Evolutionary conservation across 768 basidiomycete genomes (phyloP), one percentile per base, ranked within the genome.

Genomic region (Macrolepiota albuminosa): DNA sequence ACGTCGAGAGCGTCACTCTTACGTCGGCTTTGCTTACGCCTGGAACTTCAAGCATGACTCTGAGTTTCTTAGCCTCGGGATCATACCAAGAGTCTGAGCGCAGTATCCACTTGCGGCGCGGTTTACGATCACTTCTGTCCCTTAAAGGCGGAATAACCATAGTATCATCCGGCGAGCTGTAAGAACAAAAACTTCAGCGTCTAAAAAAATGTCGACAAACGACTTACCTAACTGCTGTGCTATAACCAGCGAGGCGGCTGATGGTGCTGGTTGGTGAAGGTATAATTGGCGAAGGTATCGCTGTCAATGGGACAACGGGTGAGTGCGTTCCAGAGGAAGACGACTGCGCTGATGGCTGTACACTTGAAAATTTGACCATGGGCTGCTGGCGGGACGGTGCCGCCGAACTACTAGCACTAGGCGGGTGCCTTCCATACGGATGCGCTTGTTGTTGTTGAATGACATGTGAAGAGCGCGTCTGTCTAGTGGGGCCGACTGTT

Each of bases 31-130:
- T 81, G 67, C 79, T 80, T 68, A 89, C 75, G 46, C 89, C 89
- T 4, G 89, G 89, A 34, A 90, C 75, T 71, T 90, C 88, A 67
- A 89, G 80, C 73, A 84, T 76, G 54, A 83, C 84, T 59, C 78
- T 79, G 66, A 89, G 72, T 42, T 77, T 67, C 69, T 78, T 77
- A 54, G 78, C 81, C 37, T 77, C 75, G 40, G 69, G 64, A 67
- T 85, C 79, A 73, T 83, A 87, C 67, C 81, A 76, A 54, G 85
- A 72, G 71, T 90, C 89, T 34, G 83, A 76, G 64, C 85, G 83
- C 61, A 87, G 83, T 62, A 76, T 67, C 66, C 78, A 78, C 37
- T 72, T 72, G n/a, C 65, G 72, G 33, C 54, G 54, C 3, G 47
- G 49, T 11, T 56, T 49, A 37, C 14, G 46, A 50, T 58, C 36